phyloP scores from a whole-genome alignment of 495 filamentous ascomycete species.

The Thozetella sp. region DNA sequence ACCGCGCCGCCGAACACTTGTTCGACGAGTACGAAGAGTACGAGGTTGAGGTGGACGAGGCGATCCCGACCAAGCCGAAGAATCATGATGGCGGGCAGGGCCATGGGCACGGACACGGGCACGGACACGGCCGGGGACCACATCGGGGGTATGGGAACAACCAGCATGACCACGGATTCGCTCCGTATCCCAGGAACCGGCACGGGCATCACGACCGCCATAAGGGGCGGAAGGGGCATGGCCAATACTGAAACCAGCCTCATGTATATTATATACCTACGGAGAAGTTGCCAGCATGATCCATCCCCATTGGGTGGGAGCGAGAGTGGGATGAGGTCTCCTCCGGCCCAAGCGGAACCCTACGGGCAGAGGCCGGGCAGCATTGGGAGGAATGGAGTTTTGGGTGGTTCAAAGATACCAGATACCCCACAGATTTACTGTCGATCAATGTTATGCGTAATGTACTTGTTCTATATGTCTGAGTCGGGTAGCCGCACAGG shows the following conservation, averaged over 20 bases:
- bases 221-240: slow-evolving; percentile 19
- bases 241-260: slow-evolving; percentile 9
- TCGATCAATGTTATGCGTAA: too few species aligned
- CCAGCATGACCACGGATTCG: slow-evolving; percentile 21
- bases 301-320: neutral
- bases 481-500: too few species aligned
- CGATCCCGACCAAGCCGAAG: slow-evolving; percentile 33
- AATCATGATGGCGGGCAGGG: slow-evolving; percentile 13
- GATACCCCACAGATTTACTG: too few species aligned
- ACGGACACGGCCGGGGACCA: neutral
- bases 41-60: slow-evolving; percentile 65
- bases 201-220: slow-evolving; percentile 19
- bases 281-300: neutral
- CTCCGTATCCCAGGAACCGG: slow-evolving; percentile 20
- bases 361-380: too few species aligned
- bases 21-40: slow-evolving; percentile 79
- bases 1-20: slow-evolving; percentile 66
- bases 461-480: too few species aligned
- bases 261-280: neutral
- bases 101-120: neutral
- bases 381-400: too few species aligned
- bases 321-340: neutral
- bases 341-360: too few species aligned
- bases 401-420: too few species aligned
- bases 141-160: slow-evolving; percentile 10